These are phyloP conservation scores for Phellinidium pouzarii DNA, from an alignment of 1,284 basidiomycete genomes.

Conservation along the genomic window DNA sequence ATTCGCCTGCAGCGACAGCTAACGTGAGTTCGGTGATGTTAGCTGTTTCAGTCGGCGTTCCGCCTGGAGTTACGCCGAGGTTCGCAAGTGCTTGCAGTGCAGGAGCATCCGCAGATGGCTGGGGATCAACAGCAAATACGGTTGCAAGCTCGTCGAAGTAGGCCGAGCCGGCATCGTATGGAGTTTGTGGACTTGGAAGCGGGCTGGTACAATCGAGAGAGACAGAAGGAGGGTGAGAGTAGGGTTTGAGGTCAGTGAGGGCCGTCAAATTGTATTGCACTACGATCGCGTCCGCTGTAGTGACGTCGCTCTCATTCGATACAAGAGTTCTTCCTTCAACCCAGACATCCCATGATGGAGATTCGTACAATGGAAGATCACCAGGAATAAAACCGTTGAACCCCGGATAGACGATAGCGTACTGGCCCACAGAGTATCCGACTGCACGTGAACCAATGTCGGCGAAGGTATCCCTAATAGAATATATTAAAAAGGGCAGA, in stretches of 20 bases:
- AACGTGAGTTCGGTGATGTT: not conserved
- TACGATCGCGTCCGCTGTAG: not conserved
- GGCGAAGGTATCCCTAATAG: not conserved
- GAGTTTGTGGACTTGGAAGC: not conserved
- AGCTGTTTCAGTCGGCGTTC: slow-evolving; percentile 6
- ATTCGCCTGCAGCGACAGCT: not conserved
- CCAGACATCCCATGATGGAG: not conserved
- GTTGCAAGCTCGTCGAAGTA: not conserved
- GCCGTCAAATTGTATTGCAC: not conserved
- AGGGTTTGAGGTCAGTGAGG: not conserved
- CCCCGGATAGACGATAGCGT: not conserved
- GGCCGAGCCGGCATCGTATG: not conserved
- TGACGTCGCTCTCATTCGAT: not conserved
- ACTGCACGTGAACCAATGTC: not conserved
- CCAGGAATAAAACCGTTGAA: not conserved
- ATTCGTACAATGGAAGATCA: not conserved
- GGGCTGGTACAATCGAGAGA: not conserved
- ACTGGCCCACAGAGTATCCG: not conserved
- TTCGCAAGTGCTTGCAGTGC: no score
- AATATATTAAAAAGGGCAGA: not conserved
- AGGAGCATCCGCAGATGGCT: not conserved
- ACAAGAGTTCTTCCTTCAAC: not conserved
- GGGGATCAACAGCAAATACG: not conserved
- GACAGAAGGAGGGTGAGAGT: not conserved
- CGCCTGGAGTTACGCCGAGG: slow-evolving; percentile 13